Percentiles rank a stretch among this genome's conserved stretches.
Conservation (phyloP, 2,329 filamentous ascomycete species). For the Fusarium sp. region DNA sequence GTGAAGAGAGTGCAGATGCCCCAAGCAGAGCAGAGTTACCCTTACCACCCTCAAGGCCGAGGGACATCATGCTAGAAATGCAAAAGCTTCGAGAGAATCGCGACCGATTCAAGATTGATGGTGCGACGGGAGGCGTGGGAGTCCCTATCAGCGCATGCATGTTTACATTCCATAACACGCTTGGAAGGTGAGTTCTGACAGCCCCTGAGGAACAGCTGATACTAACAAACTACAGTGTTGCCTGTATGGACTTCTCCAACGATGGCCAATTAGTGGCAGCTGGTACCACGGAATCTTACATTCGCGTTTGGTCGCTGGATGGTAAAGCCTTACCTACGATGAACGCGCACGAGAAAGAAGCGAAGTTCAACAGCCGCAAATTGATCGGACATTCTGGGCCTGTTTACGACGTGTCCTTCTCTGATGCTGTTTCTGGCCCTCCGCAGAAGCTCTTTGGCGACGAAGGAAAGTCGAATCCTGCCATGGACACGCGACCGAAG, state of each 20-base stretch:
- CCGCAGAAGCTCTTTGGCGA: slow-evolving; percentile 60
- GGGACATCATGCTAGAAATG: slow-evolving; percentile 93
- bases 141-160: slow-evolving; percentile 90
- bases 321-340: slow-evolving; percentile 80
- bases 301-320: slow-evolving; percentile 91
- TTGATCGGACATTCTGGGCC: slow-evolving; percentile 90
- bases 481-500: slow-evolving; percentile 67
- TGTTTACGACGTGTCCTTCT: slow-evolving; percentile 90
- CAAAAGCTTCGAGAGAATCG: slow-evolving; percentile 93
- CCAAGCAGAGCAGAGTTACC: slow-evolving; percentile 83
- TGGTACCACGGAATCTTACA: slow-evolving; percentile 93
- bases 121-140: slow-evolving; percentile 82
- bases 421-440: slow-evolving; percentile 70
- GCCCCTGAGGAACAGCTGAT: not conserved
- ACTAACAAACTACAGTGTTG: slow-evolving; percentile 65
- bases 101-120: slow-evolving; percentile 89
- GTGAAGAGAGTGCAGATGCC: slow-evolving; percentile 86
- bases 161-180: slow-evolving; percentile 98
- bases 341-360: slow-evolving; percentile 65
- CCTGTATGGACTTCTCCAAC: slow-evolving; percentile 95
- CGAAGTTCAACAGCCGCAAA: slow-evolving; percentile 71
- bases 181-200: slow-evolving; percentile 73
- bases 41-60: slow-evolving; percentile 84
- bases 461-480: slow-evolving; percentile 52
- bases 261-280: slow-evolving; percentile 88